Evolutionary conservation across 306 rosid species (phyloP), one percentile per base, ranked within the genome.

Genomic region (Rubus idaeus): DNA sequence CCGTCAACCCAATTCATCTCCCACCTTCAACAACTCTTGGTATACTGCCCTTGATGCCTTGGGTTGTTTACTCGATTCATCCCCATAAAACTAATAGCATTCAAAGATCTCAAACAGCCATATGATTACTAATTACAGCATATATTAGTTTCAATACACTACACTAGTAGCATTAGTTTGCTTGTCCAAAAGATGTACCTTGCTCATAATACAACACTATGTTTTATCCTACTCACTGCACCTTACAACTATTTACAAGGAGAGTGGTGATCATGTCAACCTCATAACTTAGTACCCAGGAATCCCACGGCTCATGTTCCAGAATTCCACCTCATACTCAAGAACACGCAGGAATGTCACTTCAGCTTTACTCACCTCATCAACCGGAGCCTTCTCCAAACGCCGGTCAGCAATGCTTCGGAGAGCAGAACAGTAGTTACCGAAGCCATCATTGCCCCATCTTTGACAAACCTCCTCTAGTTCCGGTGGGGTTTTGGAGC

Each of bases 401-500:
- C 85, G 74, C 67, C 84, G 64, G 68, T 88, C 56, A 8, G 80
- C 91, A 39, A 94, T 88, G 23, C 70, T 73, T 51, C 74, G 82
- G 20, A 94, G 86, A 47, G 89, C 67, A 35, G 80, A 74, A 41
- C 98, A 94, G 57, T 94, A 94, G 63, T 72, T 83, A 57, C 83
- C 88, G 74, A 94, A 94, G 13, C 82, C 93, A 18, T 89, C 89
- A 71, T 70, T 89, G 42, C 97, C 98, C 98, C 97, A 94, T 77
- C 97, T 86, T 55, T 73, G 84, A 74, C 97, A 94, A 30, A 87
- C 86, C 81, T 87, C 93, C 78, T 80, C 75, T 77, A 89, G 80
- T 78, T 90, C 92, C 49, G 71, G 70, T 63, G 96, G 95, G 52
- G 87, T 79, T 68, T 83, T 81, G 5, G 95, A 86, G 5, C 88